Base-by-base conservation (phyloP, 2,329 filamentous ascomycete species). In the Metarhizium sp. region DNA sequence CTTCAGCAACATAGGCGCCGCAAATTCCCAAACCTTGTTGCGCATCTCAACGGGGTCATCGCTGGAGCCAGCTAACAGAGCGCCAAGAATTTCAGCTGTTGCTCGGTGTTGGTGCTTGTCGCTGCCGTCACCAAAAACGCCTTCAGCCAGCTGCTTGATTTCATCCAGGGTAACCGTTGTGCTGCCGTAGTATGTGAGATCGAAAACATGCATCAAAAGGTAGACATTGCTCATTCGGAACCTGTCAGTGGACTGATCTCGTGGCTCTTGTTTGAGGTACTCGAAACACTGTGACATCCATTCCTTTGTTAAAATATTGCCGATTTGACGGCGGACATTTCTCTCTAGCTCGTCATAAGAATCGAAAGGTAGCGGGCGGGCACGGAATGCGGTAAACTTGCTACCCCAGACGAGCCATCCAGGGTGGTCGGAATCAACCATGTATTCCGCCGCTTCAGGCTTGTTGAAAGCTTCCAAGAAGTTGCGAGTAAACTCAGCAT, bases 41-140 rank as follows among this genome's bases (percentile, higher is more conserved):
- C 91, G 85, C 60, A 87, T 83, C 53, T 89, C 84, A 4, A 85
- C 75, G 6, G 86, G 85, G 32, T 90, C 85, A 62, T 96, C 92
- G 51, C 86, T 81, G 16, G 90, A 90, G 40, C 89, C 90, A 16
- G 85, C 84, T 30, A 99, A 77, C 63, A 99, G 72, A 4, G 90
- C 92, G 14, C 89, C 91, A 51, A 99, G 75, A 55, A 99, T 96
- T 71, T 99, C 94, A 0, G 94, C 84, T 2, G 94, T 96, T 16
- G 94, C 94, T 53, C 94, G 88, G 69, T 99, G 94, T 68, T 99
- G 92, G 69, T 99, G 94, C 71, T 96, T 96, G 68, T 99, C 94
- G 63, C 86, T 94, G 10, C 95, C 94, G 69, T 99, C 92, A 14
- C 86, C 92, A 65, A 90, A 97, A 0, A 95, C 84, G 2, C 83